Conservation (phyloP, 768 basidiomycete genomes). For the Mycena epipterygia region DNA sequence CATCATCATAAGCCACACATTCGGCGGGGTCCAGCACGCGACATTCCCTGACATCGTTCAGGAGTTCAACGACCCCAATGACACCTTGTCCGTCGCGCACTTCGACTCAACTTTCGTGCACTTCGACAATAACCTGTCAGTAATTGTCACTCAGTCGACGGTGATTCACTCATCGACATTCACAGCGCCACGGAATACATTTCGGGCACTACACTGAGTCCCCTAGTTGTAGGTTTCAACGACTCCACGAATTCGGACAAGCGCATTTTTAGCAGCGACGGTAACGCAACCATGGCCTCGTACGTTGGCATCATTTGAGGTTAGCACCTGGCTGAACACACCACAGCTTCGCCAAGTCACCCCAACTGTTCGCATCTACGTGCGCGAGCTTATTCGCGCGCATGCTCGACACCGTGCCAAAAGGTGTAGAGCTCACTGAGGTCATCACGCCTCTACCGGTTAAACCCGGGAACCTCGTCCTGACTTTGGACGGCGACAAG, state of each 20-base stretch:
- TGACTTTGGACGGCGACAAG: too few relatives aligned
- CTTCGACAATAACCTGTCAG: conserved; percentile 25
- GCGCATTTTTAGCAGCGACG: too few relatives aligned
- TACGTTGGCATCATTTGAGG: conserved; percentile 12
- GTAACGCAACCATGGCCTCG: too few relatives aligned
- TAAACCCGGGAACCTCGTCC: too few relatives aligned
- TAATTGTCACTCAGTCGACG: background rate
- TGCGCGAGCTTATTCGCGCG: conserved; percentile 14
- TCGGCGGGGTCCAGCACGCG: too few relatives aligned
- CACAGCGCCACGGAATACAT: conserved; percentile 21
- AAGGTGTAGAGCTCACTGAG: too few relatives aligned
- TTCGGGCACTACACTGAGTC: conserved; percentile 5
- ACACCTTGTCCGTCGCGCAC: conserved; percentile 8
- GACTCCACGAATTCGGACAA: conserved; percentile 27
- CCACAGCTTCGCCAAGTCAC: conserved; percentile 10
- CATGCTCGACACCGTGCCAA: conserved; percentile 25
- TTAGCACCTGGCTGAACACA: background rate
- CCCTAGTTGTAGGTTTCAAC: conserved; percentile 22
- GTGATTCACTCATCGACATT: background rate
- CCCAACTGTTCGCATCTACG: conserved; percentile 13
- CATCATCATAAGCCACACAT: too few relatives aligned
- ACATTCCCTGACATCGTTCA: conserved; percentile 13
- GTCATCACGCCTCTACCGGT: too few relatives aligned
- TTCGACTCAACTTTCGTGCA: conserved; percentile 7
- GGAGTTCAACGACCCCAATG: background rate